Base-by-base conservation (phyloP, 2,329 filamentous ascomycete genomes). In the Sporothrix inflata region DNA sequence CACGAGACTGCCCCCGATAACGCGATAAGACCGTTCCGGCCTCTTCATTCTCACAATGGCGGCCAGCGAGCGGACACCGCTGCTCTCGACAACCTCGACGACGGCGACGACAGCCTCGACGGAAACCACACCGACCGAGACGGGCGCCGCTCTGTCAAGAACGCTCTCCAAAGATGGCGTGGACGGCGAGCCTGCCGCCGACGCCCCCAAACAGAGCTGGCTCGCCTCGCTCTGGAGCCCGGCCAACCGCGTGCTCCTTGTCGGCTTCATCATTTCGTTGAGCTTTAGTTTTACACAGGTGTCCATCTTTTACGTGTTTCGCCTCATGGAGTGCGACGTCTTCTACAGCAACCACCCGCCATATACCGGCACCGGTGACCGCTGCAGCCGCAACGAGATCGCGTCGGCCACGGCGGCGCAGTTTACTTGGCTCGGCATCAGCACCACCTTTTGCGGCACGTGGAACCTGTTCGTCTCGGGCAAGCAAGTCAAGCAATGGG, bases 271-370 rank as follows among this genome's bases (percentile, higher is more conserved):
- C 19, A 86, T 90, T 70, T 89, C 84, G 3, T 75, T 85, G 38
- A 82, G 83, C 1, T 85, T 86, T 71, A 84, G 82, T 76, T 84
- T 83, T 75, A 86, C 85, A 0, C 85, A 86, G 69, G 84, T 86
- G 65, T 82, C 81, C 8, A 83, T 83, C 1, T 84, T 89, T 74
- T 89, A 89, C 84, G 89, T 90, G 30, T 92, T 93, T 76, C 89
- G 89, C 72, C 78, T 91, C 1, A 92, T 93, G 90, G 89, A 88
- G 67, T 93, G 91, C 79, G 89, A 93, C 71, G 85, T 87, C 69
- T 93, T 89, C 78, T 93, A 92, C 79, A 81, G 84, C 47, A 82
- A 82, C 2, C 87, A 92, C 76, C 84, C 86, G 14, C 83, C 85
- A 0, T 87, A 82, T 67, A 75, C 80, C 11, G 84, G 83, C 1